Base-by-base conservation (phyloP, 2,329 filamentous ascomycete genomes). In the Colletotrichum paranaense region DNA sequence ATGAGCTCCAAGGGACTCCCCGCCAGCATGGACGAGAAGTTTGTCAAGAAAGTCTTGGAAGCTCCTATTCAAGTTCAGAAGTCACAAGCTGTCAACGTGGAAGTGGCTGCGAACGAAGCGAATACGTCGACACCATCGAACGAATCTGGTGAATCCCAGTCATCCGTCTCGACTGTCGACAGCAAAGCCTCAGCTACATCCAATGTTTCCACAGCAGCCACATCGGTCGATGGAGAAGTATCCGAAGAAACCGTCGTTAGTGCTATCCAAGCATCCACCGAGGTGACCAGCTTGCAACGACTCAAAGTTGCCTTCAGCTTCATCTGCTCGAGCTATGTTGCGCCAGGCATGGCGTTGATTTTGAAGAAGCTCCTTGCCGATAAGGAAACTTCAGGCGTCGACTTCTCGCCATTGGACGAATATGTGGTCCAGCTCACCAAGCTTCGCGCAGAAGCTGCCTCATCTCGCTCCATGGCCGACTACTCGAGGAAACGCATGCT, bases 21-120 rank as follows among this genome's bases (percentile, higher is more conserved):
- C 1, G 84, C 86, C 7, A 97, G 93, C 77, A 89, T 99, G 87
- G 96, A 98, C 80, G 93, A 97, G 59, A 92, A 90, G 55, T 97
- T 98, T 77, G 91, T 99, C 9, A 89, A 88, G 64, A 92, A 92
- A 78, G 89, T 89, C 2, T 86, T 99, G 5, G 93, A 97, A 77
- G 89, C 92, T 5, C 96, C 97, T 0, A 86, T 97, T 56, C 85
- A 94, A 77, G 90, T 90, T 38, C 86, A 95, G 53, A 92, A 88
- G 78, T 87, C 90, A 58, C 88, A 91, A 68, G 86, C 90, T 62
- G 76, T 76, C 53, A 72, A 74, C 5, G 71, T 42, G 16, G 38
- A 46, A 19, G 42, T 26, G 8, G 66, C 65, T 16, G 60, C 72
- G 5, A 58, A 77, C 3, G 80, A 82, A 5, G 78, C 81, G 1